Evolutionary conservation across 345 rosid genomes (phyloP).

Genomic region (Gossypium herbaceum): DNA sequence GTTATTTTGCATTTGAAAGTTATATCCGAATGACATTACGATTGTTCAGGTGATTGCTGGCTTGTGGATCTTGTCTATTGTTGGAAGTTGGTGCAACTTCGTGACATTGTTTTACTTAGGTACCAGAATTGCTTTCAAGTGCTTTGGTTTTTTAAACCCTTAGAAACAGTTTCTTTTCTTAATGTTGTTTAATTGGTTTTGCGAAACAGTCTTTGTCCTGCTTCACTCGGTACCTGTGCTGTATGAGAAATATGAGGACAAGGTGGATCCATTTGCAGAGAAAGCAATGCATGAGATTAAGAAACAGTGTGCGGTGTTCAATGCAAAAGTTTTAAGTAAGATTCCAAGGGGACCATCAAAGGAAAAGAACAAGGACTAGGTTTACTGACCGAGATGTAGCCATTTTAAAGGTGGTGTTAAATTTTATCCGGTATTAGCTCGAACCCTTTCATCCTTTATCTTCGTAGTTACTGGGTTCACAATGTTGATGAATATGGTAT

Average conservation of each 20-base stretch:
- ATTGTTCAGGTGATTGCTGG: slow-evolving; percentile 57
- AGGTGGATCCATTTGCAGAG: slow-evolving; percentile 71
- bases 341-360: slow-evolving; percentile 69
- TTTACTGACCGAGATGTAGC: slow-evolving; percentile 9
- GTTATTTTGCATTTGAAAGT: background rate
- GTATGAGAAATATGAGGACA: slow-evolving; percentile 82
- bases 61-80: slow-evolving; percentile 67
- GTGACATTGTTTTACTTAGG: slow-evolving; percentile 62
- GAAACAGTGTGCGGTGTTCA: slow-evolving; percentile 69
- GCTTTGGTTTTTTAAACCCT: background rate
- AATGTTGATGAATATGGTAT: slow-evolving; percentile 19
- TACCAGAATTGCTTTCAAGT: slow-evolving; percentile 21
- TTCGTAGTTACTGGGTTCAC: slow-evolving; percentile 27
- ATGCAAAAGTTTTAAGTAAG: slow-evolving; percentile 81
- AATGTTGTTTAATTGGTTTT: slow-evolving; percentile 2
- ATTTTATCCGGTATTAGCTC: slow-evolving; percentile 30
- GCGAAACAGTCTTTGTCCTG: slow-evolving; percentile 56
- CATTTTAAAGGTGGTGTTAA: slow-evolving; percentile 23
- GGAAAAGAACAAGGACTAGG: slow-evolving; percentile 59
- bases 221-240: slow-evolving; percentile 75
- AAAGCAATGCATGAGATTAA: slow-evolving; percentile 63
- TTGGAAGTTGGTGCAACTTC: slow-evolving; percentile 77
- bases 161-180: background rate
- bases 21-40: slow-evolving; percentile 2
- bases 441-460: slow-evolving; percentile 21